A percentile compares a stretch with the other conserved stretches of the same genome.
phyloP scores from a whole-genome alignment of 306 rosid species.

The Prunus padus region DNA sequence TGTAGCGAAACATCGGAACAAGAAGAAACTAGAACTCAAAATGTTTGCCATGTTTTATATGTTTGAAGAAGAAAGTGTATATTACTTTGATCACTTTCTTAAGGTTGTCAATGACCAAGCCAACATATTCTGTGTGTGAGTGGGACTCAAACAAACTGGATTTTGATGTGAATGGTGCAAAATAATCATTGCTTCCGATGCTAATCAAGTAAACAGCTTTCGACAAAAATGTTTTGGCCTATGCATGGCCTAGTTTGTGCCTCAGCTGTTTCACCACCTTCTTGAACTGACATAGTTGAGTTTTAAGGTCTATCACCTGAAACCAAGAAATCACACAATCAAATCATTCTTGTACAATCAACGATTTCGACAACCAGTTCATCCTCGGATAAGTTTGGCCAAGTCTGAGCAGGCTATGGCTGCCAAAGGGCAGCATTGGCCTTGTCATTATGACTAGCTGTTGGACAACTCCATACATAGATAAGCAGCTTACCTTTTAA shows the following conservation, averaged over 20 bases:
- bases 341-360: not conserved
- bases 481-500: too few relatives aligned
- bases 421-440: too few relatives aligned
- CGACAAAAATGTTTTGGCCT: slow-evolving; percentile 32
- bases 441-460: too few relatives aligned
- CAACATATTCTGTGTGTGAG: slow-evolving; percentile 21
- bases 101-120: slow-evolving; percentile 39
- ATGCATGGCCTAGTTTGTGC: slow-evolving; percentile 32
- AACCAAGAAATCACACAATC: not conserved
- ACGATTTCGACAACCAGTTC: too few relatives aligned
- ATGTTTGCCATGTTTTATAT: too few relatives aligned
- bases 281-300: slow-evolving; percentile 45
- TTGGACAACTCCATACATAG: too few relatives aligned
- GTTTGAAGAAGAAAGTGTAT: not conserved
- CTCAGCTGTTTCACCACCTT: slow-evolving; percentile 28
- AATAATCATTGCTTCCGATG: slow-evolving; percentile 20
- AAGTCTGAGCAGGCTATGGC: too few relatives aligned
- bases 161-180: not conserved
- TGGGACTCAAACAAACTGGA: not conserved
- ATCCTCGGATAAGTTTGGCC: too few relatives aligned
- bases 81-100: slow-evolving; percentile 29
- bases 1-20: not conserved
- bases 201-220: slow-evolving; percentile 44
- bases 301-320: slow-evolving; percentile 40
- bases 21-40: too few relatives aligned